Evolutionary conservation across 495 filamentous ascomycete genomes (phyloP).

Genomic region (Chlorociboria aeruginascens): DNA sequence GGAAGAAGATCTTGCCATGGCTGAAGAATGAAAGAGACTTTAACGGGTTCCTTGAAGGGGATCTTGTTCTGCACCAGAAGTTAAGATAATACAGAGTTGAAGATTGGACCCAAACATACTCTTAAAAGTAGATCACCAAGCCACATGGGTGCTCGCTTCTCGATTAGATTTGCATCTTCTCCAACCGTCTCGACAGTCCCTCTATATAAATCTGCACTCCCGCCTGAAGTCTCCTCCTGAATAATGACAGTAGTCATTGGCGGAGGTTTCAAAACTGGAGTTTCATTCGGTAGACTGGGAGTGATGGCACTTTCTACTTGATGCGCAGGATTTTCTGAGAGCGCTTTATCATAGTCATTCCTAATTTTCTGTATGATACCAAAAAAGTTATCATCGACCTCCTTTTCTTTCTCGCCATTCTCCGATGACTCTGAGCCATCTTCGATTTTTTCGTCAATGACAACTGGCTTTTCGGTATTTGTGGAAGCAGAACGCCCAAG

Average conservation of each 20-base stretch:
- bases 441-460: conserved; percentile 50
- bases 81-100: conserved; percentile 17
- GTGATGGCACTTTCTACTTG: conserved; percentile 55
- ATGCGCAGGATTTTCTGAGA: conserved; percentile 32
- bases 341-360: conserved; percentile 52
- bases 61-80: conserved; percentile 52
- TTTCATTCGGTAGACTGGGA: conserved; percentile 72
- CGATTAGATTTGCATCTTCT: conserved; percentile 68
- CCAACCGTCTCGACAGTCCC: conserved; percentile 72
- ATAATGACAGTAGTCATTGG: conserved; percentile 75
- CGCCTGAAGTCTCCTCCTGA: conserved; percentile 87
- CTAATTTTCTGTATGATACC: conserved; percentile 71
- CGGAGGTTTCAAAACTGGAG: conserved; percentile 72
- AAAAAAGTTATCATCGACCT: conserved; percentile 69
- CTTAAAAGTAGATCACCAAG: conserved; percentile 78
- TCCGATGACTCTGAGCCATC: conserved; percentile 43
- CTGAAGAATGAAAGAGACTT: conserved; percentile 82
- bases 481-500: conserved; percentile 61
- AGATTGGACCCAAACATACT: conserved; percentile 27
- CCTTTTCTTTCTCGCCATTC: conserved; percentile 58
- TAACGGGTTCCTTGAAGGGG: conserved; percentile 82
- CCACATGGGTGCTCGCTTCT: conserved; percentile 80
- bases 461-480: conserved; percentile 51
- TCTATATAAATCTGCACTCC: conserved; percentile 82
- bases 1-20: conserved; percentile 73